Evolutionary conservation across 768 basidiomycete species (phyloP), one percentile per base, ranked within the genome.

Genomic region (Pisolithus orientalis): DNA sequence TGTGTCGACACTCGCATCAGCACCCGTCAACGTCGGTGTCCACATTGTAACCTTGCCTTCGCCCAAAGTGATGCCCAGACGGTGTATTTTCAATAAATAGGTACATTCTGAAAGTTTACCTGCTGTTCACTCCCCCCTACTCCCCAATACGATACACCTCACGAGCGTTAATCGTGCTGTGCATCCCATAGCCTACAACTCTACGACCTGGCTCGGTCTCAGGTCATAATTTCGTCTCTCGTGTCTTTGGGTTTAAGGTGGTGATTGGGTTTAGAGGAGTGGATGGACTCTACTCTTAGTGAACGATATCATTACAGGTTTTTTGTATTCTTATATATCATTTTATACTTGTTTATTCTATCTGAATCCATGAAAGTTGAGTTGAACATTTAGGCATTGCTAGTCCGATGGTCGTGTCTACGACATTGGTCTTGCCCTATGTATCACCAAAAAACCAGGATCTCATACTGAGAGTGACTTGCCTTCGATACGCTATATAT

Each of bases 21-120:
- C 27, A 93, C 89, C 14, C 83, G 94, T 53, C 94, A 96, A 65
- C 85, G 94, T 27, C 94, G 94, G 67, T 98, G 94, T 70, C 94
- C 94, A 24, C 84, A 87, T 6, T 98, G 94, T 65, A 85, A 86
- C 56, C 62, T 87, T 31, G 68, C 78, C 1, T 98, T 98, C 70
- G 84, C 86, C 5, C 81, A 84, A 59, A 85, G 84, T 46, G 94
- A 98, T 56, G 90, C 93, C n/a, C 77, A 81, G 60, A 72, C 75
- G 10, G 63, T 86, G 31, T 84, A 74, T 60, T 82, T 85, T 66
- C 82, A 83, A 60, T 78, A 55, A 70, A 40, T 43, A 24, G 21
- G 47, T 24, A 28, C 24, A 21, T 28, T 39, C 14, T 39, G 11
- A 39, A 25, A 38, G 38, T 27, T 38, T 37, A 34, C 34, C 34